Conservation (phyloP, 352 stramenopile genomes). For the Globisporangium apiculatum region DNA sequence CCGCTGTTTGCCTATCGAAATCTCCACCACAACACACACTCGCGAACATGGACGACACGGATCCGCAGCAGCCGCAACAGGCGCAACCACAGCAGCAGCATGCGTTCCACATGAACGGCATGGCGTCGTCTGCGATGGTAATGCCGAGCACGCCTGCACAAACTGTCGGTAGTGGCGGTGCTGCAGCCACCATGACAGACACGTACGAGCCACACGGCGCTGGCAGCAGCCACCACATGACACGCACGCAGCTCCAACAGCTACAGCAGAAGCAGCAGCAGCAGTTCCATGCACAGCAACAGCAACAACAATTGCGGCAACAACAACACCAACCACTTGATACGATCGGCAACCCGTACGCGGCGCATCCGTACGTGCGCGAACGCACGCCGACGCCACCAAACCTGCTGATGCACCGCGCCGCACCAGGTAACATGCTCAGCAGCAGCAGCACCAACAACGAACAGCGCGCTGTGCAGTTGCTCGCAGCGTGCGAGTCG, state of each 20-base stretch:
- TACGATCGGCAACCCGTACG: constrained; percentile 5
- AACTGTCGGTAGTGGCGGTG: background rate
- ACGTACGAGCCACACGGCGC: constrained; percentile 5
- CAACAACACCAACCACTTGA: constrained; percentile 6
- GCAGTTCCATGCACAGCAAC: constrained; percentile 12
- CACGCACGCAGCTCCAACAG: constrained; percentile 9
- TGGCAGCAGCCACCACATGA: constrained; percentile 1
- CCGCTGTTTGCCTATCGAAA: too few relatives aligned
- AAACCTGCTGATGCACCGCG: constrained; percentile 9
- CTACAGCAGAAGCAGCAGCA: constrained; percentile 1
- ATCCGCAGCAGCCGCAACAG: constrained; percentile 11
- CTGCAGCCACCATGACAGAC: background rate
- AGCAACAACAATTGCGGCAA: constrained; percentile 3
- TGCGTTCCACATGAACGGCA: constrained; percentile 2
- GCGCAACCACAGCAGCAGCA: constrained; percentile 3
- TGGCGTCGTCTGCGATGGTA: background rate
- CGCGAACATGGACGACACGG: background rate
- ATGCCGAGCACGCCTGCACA: background rate
- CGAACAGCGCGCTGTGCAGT: constrained; percentile 41
- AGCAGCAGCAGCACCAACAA: background rate
- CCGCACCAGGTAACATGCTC: background rate
- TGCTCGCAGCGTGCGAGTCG: constrained; percentile 66
- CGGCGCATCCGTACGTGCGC: constrained; percentile 8
- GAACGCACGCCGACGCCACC: constrained; percentile 14
- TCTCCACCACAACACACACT: background rate